phyloP scores from a whole-genome alignment of 2,329 filamentous ascomycete species.

The Aspergillus eucalypticola region DNA sequence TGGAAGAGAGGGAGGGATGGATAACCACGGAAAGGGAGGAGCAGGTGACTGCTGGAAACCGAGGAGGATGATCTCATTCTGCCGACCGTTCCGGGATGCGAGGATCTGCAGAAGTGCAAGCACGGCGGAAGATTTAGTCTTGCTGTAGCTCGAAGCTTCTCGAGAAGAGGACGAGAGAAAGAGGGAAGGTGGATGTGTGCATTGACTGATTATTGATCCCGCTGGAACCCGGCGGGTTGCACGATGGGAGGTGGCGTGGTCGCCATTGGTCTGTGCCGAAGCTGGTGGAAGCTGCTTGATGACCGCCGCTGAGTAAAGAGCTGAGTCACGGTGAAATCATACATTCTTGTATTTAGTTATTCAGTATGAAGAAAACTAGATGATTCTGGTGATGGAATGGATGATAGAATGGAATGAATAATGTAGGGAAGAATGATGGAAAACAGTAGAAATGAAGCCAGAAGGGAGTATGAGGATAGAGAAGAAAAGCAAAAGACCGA shows the following conservation, averaged over 20 bases:
- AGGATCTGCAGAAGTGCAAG: background rate
- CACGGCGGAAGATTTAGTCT: background rate
- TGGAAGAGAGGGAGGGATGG: no score
- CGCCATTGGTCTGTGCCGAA: background rate
- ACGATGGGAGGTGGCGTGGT: conserved; percentile 8
- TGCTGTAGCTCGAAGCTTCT: conserved; percentile 1
- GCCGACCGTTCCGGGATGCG: background rate
- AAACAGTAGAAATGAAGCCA: no score
- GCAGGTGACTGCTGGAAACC: background rate
- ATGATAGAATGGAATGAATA: background rate
- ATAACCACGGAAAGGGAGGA: background rate
- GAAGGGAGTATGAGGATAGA: background rate
- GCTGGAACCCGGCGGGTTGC: background rate
- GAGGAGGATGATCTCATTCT: conserved; percentile 3
- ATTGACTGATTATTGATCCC: background rate
- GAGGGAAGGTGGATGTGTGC: background rate
- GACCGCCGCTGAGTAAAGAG: background rate
- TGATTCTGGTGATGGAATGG: background rate
- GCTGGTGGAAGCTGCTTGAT: background rate
- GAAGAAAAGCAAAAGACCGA: background rate
- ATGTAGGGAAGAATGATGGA: no score
- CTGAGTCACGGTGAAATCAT: background rate
- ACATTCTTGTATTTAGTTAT: background rate
- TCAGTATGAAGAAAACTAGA: background rate
- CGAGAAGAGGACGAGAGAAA: background rate